A percentile compares a stretch with the other conserved stretches of the same genome.
Evolutionary conservation across 129 eudicot genomes (phyloP).

Genomic region (Tagetes patula): DNA sequence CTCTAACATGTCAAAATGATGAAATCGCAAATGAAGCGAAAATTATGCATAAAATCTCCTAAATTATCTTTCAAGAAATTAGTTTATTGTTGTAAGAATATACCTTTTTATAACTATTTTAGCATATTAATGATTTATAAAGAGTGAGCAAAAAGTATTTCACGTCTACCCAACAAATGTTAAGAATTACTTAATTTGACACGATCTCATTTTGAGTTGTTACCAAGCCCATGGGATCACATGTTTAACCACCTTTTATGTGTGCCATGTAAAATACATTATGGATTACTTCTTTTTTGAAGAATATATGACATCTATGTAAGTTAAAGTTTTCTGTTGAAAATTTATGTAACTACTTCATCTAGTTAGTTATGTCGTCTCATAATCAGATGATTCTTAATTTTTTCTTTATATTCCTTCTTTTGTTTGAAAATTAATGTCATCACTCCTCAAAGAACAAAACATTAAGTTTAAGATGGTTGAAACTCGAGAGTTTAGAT

Average conservation of each 20-base stretch:
- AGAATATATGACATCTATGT: slow-evolving; percentile 99
- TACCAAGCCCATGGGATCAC: background rate
- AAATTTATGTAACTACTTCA: background rate
- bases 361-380: slow-evolving; percentile 11
- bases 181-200: background rate
- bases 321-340: slow-evolving; percentile 32
- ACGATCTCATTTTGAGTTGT: background rate
- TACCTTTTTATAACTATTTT: background rate
- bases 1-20: background rate
- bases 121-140: background rate
- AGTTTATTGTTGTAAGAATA: background rate
- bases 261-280: slow-evolving; percentile 61
- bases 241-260: background rate
- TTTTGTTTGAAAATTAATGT: background rate
- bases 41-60: background rate
- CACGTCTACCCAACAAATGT: background rate
- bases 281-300: slow-evolving; percentile 82
- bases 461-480: background rate
- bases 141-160: background rate
- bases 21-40: background rate
- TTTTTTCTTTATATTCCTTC: background rate
- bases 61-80: too few species aligned
- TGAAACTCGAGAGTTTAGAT: too few species aligned
- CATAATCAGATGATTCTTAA: slow-evolving; percentile 14
- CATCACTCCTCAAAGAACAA: background rate